Base-by-base conservation (phyloP, 2,329 filamentous ascomycete genomes). In the Trichoderma koningii region DNA sequence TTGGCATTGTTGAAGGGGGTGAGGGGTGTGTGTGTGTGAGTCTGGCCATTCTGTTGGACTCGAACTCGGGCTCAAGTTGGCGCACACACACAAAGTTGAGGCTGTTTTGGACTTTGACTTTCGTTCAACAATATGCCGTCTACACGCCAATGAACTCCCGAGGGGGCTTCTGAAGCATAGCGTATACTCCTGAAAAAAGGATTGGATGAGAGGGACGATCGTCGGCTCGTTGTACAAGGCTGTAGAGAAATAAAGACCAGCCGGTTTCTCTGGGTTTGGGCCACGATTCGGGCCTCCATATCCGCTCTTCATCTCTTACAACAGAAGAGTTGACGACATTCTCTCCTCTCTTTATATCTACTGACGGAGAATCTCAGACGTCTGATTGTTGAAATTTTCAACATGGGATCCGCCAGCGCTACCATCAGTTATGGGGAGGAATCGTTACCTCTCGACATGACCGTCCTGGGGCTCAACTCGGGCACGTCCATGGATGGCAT, bases 401-500 rank as follows among this genome's bases (percentile, higher is more conserved):
- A 21, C 23, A 63, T 63, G 65, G 59, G 63, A 34, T 53, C 63
- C 17, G 44, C 61, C 15, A 56, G 15, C 19, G 61, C 19, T 41
- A 44, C 50, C 28, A 38, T 50, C 51, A 30, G 9, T 7, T 55
- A 19, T 50, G 52, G 30, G 21, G 52, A 21, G 44, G 44, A 41
- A 6, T 56, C 61, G 23, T 53, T 41, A 21, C 30, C 73, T 23
- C 72, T 86, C 64, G 79, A 85, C 68, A 69, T 86, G 45, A 83
- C 77, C 1, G 82, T 86, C 26, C 76, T 87, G 19, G 85, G 85
- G 1, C 71, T 86, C 51, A 73, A 81, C 76, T 66, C 76, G 41
- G 82, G 82, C 17, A 84, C 81, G 1, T 80, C 79, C 2, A 82
- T 86, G 83, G 70, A 85, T 70, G 81, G 82, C 28, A 85, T 88